Evolutionary conservation across 73 alveolate genomes (phyloP).

Genomic region (Paramecium tetraurelia): DNA sequence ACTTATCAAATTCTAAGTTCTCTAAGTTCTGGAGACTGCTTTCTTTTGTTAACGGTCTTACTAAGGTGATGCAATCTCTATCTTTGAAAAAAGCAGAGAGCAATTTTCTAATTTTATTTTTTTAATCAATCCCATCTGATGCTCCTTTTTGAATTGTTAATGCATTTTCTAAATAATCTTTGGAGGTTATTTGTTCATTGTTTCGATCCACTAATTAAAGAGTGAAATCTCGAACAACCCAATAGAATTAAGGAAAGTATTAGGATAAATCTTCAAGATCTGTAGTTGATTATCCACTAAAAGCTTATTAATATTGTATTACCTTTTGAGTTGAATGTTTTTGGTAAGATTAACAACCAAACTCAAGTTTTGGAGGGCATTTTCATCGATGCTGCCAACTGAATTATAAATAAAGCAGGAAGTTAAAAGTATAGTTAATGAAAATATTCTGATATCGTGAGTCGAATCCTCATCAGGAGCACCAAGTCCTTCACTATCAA

Average conservation of each 20-base stretch:
- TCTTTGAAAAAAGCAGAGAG: conserved; percentile 92
- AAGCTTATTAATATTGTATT: not conserved
- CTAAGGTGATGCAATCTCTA: conserved; percentile 95
- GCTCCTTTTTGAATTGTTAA: conserved; percentile 80
- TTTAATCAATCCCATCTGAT: conserved; percentile 83
- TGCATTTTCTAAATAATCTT: conserved; percentile 93
- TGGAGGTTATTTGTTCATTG: conserved; percentile 91
- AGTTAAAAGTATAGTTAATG: conserved; percentile 84
- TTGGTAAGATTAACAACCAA: conserved; percentile 86
- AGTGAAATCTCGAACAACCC: conserved; percentile 98
- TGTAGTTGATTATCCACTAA: conserved; percentile 71
- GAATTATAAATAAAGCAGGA: conserved; percentile 91
- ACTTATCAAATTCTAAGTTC: conserved; percentile 79
- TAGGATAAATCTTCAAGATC: conserved; percentile 91
- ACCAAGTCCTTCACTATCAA: conserved; percentile 95
- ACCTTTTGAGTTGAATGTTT: conserved; percentile 78
- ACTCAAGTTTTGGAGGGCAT: conserved; percentile 81
- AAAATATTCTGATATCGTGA: conserved; percentile 94
- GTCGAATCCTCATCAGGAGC: conserved; percentile 94
- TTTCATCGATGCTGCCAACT: conserved; percentile 93
- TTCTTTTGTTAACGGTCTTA: conserved; percentile 95
- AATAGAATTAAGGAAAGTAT: conserved; percentile 93
- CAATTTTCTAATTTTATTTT: conserved; percentile 91
- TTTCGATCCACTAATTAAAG: conserved; percentile 88
- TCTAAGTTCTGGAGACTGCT: conserved; percentile 82